Base-by-base conservation (phyloP, 257 asterid genomes). In the Salvia miltiorrhiza region DNA sequence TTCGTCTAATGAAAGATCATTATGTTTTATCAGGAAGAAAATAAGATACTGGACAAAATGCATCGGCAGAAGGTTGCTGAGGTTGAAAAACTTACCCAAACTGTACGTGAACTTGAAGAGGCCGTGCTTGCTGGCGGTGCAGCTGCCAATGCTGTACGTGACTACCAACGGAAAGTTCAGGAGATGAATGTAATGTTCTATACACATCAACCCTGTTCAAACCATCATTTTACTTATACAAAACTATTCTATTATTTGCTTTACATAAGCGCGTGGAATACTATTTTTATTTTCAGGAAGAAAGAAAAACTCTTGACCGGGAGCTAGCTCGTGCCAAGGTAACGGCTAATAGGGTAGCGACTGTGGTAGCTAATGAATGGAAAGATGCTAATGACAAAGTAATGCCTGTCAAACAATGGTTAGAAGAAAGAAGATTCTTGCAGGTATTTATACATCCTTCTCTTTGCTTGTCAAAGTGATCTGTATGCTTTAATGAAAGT, bases 101-200 rank as follows among this genome's bases (percentile, higher is more conserved):
- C 96, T 62, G 98, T 93, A 41, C 96, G 86, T 71, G 98, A 93
- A 85, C 98, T 93, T 73, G 98, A 93, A 79, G 98, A 93, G 80
- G 98, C 97, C 41, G 98, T 93, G 76, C 92, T 93, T 77, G 93
- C 97, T 73, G 97, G 98, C 41, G 98, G 98, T 69, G 97, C 98
- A 28, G 98, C 98, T 76, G 97, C 98, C 73, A 93, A 93, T 84
- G 97, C 98, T 69, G 97, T 90, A 10, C 87, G 99, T 69, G 97
- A 93, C 82, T 90, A 93, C 80, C 99, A 93, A 83, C 87, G 99
- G 73, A 93, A 93, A 87, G 94, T 93, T 77, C 99, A 93, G 80
- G 99, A 93, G 88, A 84, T 93, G 95, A 93, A 93, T 79, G 99
- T 90, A 85, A 79, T 76, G 44, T 56, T 65, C 75, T 65, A 20